Conservation (phyloP, 2,329 filamentous ascomycete species). For the Didymella pomorum region DNA sequence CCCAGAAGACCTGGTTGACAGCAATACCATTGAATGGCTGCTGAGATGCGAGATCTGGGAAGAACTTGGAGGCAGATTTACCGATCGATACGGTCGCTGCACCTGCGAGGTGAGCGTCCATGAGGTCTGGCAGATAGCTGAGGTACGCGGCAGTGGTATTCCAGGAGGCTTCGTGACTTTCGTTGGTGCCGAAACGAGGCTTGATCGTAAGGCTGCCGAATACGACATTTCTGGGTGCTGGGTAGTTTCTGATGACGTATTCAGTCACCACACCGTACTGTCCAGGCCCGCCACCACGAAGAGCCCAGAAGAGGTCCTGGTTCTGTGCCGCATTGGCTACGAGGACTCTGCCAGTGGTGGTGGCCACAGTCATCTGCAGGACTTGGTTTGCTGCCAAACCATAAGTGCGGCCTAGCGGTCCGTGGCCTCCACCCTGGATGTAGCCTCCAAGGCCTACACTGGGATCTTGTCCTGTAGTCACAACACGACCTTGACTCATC, state of each 20-base stretch:
- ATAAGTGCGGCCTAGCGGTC: no score
- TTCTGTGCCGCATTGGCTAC: no score
- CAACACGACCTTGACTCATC: no score
- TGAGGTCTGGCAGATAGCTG: constrained; percentile 35
- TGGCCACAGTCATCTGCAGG: no score
- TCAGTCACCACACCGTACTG: constrained; percentile 26
- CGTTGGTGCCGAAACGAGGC: background rate
- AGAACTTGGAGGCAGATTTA: constrained; percentile 1
- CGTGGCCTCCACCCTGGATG: no score
- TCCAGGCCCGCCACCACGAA: constrained; percentile 13
- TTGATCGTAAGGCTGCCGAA: constrained; percentile 5
- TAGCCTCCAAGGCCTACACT: no score
- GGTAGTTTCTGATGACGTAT: constrained; percentile 27
- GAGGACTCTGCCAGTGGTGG: no score
- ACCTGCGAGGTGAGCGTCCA: constrained; percentile 39
- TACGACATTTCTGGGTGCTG: constrained; percentile 22
- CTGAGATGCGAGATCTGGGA: constrained; percentile 5
- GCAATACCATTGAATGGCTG: constrained; percentile 19
- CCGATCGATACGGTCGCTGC: constrained; percentile 28
- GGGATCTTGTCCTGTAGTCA: no score
- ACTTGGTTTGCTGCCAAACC: no score
- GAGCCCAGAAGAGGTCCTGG: no score
- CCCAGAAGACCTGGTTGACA: constrained; percentile 26
- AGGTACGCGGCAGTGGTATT: constrained; percentile 29
- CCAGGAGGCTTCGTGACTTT: constrained; percentile 30